Base-by-base conservation (phyloP, 2,329 filamentous ascomycete species). In the Graphilbum fragrans region DNA sequence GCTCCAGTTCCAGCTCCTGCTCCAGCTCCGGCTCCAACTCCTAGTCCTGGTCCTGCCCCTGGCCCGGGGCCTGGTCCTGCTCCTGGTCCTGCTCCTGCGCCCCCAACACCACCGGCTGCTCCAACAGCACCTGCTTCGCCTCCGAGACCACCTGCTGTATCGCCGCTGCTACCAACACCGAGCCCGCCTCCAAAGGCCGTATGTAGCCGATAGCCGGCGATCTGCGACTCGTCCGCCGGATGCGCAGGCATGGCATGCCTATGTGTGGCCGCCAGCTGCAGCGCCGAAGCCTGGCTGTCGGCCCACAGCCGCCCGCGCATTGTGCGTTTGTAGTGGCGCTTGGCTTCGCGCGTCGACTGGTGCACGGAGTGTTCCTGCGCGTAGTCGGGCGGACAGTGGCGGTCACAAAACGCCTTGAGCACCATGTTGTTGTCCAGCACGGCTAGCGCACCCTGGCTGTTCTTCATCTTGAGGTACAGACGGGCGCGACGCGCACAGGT, bases 381-480 rank as follows among this genome's bases (percentile, higher is more conserved):
- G 71, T 94, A 95, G 42, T 96, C 92, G 2, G 74, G 69, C 2
- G 92, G 87, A 37, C 92, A 90, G 61, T 98, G 92, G 62, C 84
- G 92, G 61, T 98, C 86, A 58, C 92, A 98, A 56, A 92, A 94
- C 0, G 90, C 92, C 60, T 96, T 95, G 40, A 96, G 71, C 18
- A 88, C 75, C 54, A 84, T 86, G 43, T 77, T 79, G 45, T 92
- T 86, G 47, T 80, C 77, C 47, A 90, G 77, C 17, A 87, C 77
- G 17, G 83, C 82, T 25, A 85, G 71, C 12, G 78, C 79, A 39
- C 85, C 84, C 48, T 90, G 84, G 41, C 77, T 84, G 39, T 88
- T 87, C 63, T 96, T 98, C 92, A 98, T 98, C 62, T 90, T 90
- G 49, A 98, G 68, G 55, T 86, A 96, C 1, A 98, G 70, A 47